phyloP scores from a whole-genome alignment of 148 eudicot genomes.

The Polygonum aviculare region DNA sequence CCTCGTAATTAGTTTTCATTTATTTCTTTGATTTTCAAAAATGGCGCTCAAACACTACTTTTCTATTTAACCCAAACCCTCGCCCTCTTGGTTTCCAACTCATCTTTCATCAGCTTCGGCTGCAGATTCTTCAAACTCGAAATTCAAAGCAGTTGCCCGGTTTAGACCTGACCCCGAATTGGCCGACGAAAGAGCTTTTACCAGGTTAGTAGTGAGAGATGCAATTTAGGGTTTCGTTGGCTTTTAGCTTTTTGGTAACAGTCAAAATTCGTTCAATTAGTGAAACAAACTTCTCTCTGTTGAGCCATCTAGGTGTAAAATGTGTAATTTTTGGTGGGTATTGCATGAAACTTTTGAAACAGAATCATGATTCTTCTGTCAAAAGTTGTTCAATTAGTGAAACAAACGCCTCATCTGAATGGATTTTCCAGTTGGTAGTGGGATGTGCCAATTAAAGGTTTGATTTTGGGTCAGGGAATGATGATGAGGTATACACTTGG shows the following conservation, averaged over 20 bases:
- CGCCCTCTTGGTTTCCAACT: conserved; percentile 23
- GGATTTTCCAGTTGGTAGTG: no score
- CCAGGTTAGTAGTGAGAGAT: conserved; percentile 39
- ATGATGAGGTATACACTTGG: no score
- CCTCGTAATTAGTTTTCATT: no score
- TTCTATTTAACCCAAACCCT: background rate
- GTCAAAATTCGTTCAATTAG: no score
- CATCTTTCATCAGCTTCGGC: conserved; percentile 23
- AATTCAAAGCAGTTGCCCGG: background rate
- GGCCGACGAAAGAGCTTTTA: conserved; percentile 52
- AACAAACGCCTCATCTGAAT: no score
- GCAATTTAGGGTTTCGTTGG: background rate
- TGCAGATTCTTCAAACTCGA: conserved; percentile 8
- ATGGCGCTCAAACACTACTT: no score
- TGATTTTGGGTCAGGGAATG: no score
- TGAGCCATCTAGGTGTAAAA: no score
- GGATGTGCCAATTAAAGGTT: no score
- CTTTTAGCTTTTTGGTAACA: background rate
- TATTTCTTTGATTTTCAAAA: no score
- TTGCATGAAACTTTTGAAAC: background rate
- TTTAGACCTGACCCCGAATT: conserved; percentile 14
- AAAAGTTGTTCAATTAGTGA: no score
- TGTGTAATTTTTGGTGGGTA: background rate
- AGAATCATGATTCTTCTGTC: background rate
- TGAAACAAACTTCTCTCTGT: no score